phyloP scores from a whole-genome alignment of 441 rosid species.

The Metrosideros polymorpha region DNA sequence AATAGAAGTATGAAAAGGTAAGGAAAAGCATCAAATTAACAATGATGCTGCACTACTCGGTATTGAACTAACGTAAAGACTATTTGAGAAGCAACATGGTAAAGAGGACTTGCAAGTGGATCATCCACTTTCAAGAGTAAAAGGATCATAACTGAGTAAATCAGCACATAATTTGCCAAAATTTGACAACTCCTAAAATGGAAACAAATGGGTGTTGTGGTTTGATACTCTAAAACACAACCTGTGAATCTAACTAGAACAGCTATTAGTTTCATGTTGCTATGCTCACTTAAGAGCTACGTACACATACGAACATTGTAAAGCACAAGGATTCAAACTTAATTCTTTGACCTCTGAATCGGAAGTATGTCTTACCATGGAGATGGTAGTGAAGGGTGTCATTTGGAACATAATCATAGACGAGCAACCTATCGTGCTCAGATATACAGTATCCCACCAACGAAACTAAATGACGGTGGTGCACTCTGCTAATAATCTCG shows the following conservation, averaged over 20 bases:
- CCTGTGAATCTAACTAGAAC: background rate
- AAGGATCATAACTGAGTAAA: background rate
- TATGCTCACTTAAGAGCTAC: background rate
- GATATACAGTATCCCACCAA: constrained; percentile 13
- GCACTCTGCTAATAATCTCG: constrained; percentile 16
- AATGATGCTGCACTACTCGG: background rate
- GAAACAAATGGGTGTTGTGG: background rate
- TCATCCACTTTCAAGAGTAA: background rate
- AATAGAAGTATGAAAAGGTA: background rate
- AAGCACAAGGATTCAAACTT: background rate
- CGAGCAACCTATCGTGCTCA: constrained; percentile 7
- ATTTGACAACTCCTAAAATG: background rate
- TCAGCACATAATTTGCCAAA: background rate
- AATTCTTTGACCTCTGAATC: background rate
- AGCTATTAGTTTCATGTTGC: background rate
- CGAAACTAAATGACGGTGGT: constrained; percentile 16
- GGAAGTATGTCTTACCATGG: constrained; percentile 2
- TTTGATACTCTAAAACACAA: background rate
- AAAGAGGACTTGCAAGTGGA: background rate
- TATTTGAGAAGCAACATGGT: background rate
- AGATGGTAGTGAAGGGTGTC: constrained; percentile 15
- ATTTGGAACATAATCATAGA: constrained; percentile 10
- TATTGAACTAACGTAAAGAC: background rate
- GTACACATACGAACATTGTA: background rate
- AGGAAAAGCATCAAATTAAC: background rate